A percentile compares a stretch with the other conserved stretches of the same genome.
phyloP scores from a whole-genome alignment of 805 yeast genomes.

The Metschnikowia drakensbergensis region DNA sequence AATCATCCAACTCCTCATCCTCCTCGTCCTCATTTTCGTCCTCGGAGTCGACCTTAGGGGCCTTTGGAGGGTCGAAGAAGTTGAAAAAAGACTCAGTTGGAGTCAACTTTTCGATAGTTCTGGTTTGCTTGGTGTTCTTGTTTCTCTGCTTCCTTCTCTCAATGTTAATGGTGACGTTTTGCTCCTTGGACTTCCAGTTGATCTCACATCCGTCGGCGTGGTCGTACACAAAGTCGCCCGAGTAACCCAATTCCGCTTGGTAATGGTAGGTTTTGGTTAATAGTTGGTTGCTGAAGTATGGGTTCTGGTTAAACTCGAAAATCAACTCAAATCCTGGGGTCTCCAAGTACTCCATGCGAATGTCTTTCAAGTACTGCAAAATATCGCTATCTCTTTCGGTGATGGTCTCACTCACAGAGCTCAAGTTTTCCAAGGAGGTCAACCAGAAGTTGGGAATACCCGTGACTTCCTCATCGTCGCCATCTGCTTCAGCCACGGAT shows the following conservation, averaged over 20 bases:
- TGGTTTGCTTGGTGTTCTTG: slow-evolving; percentile 91
- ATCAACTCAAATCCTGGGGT: slow-evolving; percentile 86
- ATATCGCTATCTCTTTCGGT: slow-evolving; percentile 89
- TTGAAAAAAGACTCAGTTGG: slow-evolving; percentile 95
- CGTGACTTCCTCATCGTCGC: slow-evolving; percentile 43
- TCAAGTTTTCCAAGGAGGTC: slow-evolving; percentile 86
- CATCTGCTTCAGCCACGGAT: slow-evolving; percentile 40
- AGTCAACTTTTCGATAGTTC: slow-evolving; percentile 90
- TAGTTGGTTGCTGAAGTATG: slow-evolving; percentile 67
- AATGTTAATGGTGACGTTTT: slow-evolving; percentile 77
- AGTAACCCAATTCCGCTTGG: slow-evolving; percentile 88
- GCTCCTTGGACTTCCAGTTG: slow-evolving; percentile 76
- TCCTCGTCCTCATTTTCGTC: slow-evolving; percentile 48
- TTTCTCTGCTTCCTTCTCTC: slow-evolving; percentile 97
- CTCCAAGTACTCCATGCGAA: slow-evolving; percentile 74
- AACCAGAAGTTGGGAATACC: slow-evolving; percentile 97
- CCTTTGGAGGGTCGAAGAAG: slow-evolving; percentile 90
- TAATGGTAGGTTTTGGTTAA: slow-evolving; percentile 87
- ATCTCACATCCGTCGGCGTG: slow-evolving; percentile 90
- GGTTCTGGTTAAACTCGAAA: slow-evolving; percentile 75
- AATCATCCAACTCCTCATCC: slow-evolving; percentile 65
- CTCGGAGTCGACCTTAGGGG: slow-evolving; percentile 54
- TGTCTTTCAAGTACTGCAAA: slow-evolving; percentile 60
- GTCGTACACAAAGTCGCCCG: slow-evolving; percentile 95
- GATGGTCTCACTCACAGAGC: slow-evolving; percentile 75